Percentiles rank a stretch among this genome's conserved stretches.
These are phyloP conservation scores for Puccinia triticina DNA, from an alignment of 1,284 basidiomycete species.

Conservation along the genomic window DNA sequence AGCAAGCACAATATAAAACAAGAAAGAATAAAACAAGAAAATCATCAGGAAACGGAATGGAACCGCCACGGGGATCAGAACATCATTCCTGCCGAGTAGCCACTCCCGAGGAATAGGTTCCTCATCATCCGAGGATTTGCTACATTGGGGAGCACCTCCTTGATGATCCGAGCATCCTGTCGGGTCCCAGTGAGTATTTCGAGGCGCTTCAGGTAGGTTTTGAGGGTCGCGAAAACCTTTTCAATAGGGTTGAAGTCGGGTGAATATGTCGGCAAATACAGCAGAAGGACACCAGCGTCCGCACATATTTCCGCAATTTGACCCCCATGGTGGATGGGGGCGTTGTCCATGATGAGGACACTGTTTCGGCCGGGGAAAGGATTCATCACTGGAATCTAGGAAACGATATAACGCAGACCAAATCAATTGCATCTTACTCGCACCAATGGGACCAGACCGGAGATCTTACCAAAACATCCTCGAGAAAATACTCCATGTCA, in stretches of 20 bases:
- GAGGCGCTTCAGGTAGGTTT: background rate
- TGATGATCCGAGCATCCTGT: background rate
- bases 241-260: slow-evolving; percentile 9
- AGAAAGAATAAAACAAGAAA: background rate
- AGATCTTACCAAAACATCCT: background rate
- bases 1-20: too few relatives aligned
- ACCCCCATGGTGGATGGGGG: background rate
- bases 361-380: background rate
- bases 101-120: too few relatives aligned
- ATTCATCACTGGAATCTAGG: slow-evolving; percentile 27
- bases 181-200: background rate
- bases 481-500: too few relatives aligned
- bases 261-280: background rate
- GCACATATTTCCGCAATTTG: background rate
- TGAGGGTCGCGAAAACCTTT: background rate
- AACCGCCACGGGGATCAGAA: background rate
- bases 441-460: background rate
- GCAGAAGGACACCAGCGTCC: background rate
- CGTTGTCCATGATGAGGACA: background rate
- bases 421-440: background rate
- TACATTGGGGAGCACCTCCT: too few relatives aligned
- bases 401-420: background rate
- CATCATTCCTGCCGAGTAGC: too few relatives aligned
- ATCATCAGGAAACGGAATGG: background rate
- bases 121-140: too few relatives aligned